These are phyloP conservation scores for Linnemannia schmuckeri DNA, from an alignment of 192 early-diverging fungal species.

Conservation along the genomic window DNA sequence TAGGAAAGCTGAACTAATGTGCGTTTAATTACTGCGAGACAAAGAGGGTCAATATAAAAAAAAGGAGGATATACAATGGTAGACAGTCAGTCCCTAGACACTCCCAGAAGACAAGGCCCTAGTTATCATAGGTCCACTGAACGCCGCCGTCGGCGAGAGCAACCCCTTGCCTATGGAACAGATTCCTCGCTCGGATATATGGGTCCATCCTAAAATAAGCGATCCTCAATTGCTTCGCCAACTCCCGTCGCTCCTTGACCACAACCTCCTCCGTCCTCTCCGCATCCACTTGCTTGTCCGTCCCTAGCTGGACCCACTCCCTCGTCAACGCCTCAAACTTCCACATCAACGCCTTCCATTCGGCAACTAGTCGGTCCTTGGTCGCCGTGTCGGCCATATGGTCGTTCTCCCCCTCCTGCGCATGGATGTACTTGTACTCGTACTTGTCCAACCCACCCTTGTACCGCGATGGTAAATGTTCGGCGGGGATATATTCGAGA, in stretches of 20 bases:
- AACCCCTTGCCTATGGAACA: constrained; percentile 46
- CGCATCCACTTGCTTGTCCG: background rate
- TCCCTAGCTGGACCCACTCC: constrained; percentile 53
- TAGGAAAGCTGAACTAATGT: background rate
- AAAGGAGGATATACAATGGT: background rate
- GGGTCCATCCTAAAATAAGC: constrained; percentile 62
- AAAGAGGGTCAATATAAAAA: background rate
- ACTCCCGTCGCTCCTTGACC: constrained; percentile 46
- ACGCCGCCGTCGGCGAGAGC: constrained; percentile 17
- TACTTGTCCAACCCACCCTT: constrained; percentile 68
- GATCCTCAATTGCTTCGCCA: constrained; percentile 55
- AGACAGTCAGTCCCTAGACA: background rate
- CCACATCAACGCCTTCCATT: constrained; percentile 47
- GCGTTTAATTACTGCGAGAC: background rate
- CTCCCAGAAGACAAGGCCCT: background rate
- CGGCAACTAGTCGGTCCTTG: constrained; percentile 26
- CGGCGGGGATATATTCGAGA: constrained; percentile 68
- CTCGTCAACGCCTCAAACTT: constrained; percentile 63
- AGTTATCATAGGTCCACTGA: constrained; percentile 32
- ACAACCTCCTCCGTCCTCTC: constrained; percentile 42
- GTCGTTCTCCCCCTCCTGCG: constrained; percentile 57
- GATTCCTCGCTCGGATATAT: constrained; percentile 58
- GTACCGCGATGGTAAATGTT: constrained; percentile 67
- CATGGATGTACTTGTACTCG: constrained; percentile 60
- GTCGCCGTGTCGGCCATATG: constrained; percentile 32